These are phyloP conservation scores for Pseudogymnoascus pannorum DNA, from an alignment of 2,329 filamentous ascomycete genomes.

Conservation along the genomic window DNA sequence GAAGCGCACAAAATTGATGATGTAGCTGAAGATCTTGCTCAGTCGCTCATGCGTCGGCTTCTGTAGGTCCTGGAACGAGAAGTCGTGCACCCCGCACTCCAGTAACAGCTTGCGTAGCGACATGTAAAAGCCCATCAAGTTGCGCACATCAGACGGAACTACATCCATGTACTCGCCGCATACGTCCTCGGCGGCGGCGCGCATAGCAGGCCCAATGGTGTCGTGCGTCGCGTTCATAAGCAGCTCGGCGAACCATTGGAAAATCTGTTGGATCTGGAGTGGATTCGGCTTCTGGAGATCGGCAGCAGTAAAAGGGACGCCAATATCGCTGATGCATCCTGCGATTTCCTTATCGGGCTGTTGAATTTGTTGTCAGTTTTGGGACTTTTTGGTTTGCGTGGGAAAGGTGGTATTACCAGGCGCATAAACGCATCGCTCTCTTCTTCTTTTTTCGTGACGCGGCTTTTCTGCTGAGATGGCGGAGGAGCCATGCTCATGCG, in stretches of 20 bases:
- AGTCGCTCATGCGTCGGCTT: slow-evolving; percentile 84
- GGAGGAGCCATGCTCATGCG: slow-evolving; percentile 46
- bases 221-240: slow-evolving; percentile 91
- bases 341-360: slow-evolving; percentile 71
- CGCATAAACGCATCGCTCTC: slow-evolving; percentile 51
- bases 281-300: slow-evolving; percentile 93
- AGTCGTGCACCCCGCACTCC: slow-evolving; percentile 88
- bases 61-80: slow-evolving; percentile 87
- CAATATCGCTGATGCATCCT: slow-evolving; percentile 94
- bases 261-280: slow-evolving; percentile 91
- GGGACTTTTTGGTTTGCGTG: slow-evolving; percentile 1
- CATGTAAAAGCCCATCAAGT: slow-evolving; percentile 92
- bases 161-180: slow-evolving; percentile 79
- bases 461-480: slow-evolving; percentile 37
- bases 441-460: slow-evolving; percentile 47
- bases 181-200: slow-evolving; percentile 79
- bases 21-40: slow-evolving; percentile 91
- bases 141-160: slow-evolving; percentile 77
- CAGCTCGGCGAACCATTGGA: slow-evolving; percentile 94
- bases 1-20: slow-evolving; percentile 98
- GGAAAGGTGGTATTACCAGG: slow-evolving; percentile 35
- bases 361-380: slow-evolving; percentile 15
- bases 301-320: slow-evolving; percentile 75
- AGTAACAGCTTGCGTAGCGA: slow-evolving; percentile 70
- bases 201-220: slow-evolving; percentile 91